Evolutionary conservation across 345 rosid genomes (phyloP), one percentile per base, ranked within the genome.

Genomic region (Trapa incisa): DNA sequence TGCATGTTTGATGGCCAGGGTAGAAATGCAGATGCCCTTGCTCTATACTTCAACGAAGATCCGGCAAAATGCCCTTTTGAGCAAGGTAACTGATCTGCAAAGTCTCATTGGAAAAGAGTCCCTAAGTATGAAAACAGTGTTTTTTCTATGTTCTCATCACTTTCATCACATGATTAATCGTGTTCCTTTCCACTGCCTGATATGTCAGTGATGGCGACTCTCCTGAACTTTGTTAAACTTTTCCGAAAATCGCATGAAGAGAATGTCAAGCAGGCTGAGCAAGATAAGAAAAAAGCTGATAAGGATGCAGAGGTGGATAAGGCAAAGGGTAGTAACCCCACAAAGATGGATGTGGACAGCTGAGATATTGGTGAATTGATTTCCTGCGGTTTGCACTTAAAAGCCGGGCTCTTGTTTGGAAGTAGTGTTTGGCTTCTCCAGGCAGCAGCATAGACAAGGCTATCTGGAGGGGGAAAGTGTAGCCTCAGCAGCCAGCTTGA

Each of bases 11-110:
- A 68, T 80, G 78, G 71, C 73, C 88, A 95, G 99, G 99, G 97
- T 70, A 86, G 89, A 74, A 91, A 91, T 80, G 99, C 99, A 56
- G 96, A 95, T 86, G 96, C 92, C 68, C 97, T 95, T 76, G 97
- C 90, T 22, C 78, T 82, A 65, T 95, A 95, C 69, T 95, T 95
- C 74, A 90, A 92, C 8, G 99, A 95, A 86, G 99, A 95, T 83
- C 99, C 99, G 13, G 88, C 86, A 33, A 88, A 89, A 36, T 91
- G 86, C 75, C 99, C 96, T 2, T 91, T 91, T 83, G 99, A 95
- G 79, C 99, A 95, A 89, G 99, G 99, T 87, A 81, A 65, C 74
- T 47, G 65, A 33, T n/a, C 29, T 62, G 61, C 71, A 61, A 70
- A 9, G 53, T 54, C 38, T 36, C 47, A 47, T 68, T 65, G 32